These are phyloP conservation scores for Eucalyptus cladocalyx DNA, from an alignment of 345 rosid species.

Conservation along the genomic window DNA sequence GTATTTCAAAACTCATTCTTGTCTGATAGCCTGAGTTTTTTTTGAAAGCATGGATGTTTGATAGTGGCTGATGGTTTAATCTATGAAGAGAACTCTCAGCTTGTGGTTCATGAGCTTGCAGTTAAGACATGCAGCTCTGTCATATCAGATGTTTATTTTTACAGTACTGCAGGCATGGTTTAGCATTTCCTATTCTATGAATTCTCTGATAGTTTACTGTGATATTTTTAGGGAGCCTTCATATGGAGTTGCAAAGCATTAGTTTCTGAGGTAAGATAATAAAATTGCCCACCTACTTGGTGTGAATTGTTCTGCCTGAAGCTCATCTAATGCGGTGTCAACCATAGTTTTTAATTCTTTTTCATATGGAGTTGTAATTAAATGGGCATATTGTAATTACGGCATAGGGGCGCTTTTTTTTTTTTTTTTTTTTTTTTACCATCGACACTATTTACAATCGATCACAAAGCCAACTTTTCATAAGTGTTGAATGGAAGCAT, in stretches of 20 bases:
- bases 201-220: neutral
- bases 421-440: no score
- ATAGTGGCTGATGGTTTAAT: neutral
- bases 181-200: neutral
- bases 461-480: no score
- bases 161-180: neutral
- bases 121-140: neutral
- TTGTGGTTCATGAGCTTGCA: neutral
- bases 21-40: neutral
- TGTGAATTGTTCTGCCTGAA: neutral
- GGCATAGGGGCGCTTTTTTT: no score
- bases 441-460: no score
- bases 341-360: neutral
- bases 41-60: neutral
- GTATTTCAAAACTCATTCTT: neutral
- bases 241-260: constrained; percentile 89
- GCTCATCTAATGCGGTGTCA: neutral
- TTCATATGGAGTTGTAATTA: no score
- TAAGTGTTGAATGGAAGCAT: no score
- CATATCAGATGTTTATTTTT: neutral
- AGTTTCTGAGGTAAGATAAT: constrained; percentile 69
- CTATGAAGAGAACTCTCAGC: neutral
- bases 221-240: constrained; percentile 69
- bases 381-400: no score
- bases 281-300: neutral